phyloP scores from a whole-genome alignment of 257 asterid species.

The Coffea eugenioides region DNA sequence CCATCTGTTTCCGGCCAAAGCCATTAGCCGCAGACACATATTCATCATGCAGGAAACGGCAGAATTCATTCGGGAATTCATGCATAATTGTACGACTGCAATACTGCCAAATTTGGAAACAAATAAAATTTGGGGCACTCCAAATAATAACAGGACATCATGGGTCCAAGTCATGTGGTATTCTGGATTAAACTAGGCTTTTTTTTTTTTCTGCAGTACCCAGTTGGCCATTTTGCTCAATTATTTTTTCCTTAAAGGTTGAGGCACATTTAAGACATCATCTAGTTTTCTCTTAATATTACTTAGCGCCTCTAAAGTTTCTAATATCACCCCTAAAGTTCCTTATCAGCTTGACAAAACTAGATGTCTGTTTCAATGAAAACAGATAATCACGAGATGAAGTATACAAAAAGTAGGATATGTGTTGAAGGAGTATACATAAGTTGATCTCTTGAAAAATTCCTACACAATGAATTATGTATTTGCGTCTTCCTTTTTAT shows the following conservation, averaged over 20 bases:
- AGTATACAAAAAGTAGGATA: not conserved
- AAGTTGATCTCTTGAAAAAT: not conserved
- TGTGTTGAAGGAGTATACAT: too few relatives aligned
- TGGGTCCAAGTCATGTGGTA: slow-evolving; percentile 21
- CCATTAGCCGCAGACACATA: not conserved
- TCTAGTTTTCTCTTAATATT: too few relatives aligned
- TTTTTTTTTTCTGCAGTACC: not conserved
- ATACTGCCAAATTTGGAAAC: slow-evolving; percentile 11
- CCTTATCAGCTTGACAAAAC: too few relatives aligned
- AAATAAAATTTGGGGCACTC: not conserved
- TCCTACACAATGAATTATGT: too few relatives aligned
- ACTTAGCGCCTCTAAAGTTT: too few relatives aligned
- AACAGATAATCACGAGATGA: not conserved
- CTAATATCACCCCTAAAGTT: too few relatives aligned
- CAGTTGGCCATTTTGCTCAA: slow-evolving; percentile 1
- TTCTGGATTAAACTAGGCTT: not conserved
- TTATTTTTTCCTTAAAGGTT: too few relatives aligned
- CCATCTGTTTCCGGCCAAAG: not conserved
- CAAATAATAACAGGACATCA: slow-evolving; percentile 1
- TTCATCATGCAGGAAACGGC: not conserved
- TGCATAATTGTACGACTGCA: not conserved
- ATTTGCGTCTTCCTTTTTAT: too few relatives aligned
- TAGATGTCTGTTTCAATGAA: not conserved
- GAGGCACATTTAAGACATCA: too few relatives aligned
- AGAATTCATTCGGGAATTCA: not conserved